A percentile compares a stretch with the other conserved stretches of the same genome.
Evolutionary conservation across 805 yeast genomes (phyloP).

Genomic region (Lipomyces orientalis): DNA sequence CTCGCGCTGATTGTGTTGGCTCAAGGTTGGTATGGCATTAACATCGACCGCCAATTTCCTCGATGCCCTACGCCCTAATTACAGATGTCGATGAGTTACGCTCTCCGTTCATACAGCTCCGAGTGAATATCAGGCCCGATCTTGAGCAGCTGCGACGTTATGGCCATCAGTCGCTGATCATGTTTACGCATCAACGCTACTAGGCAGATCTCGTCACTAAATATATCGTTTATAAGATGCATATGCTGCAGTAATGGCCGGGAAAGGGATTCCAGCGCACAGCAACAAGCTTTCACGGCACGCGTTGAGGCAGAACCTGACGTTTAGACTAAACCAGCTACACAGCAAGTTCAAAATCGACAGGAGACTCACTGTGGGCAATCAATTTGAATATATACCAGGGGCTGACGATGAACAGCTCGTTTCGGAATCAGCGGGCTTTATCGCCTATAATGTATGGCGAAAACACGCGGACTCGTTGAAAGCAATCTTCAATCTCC

Average conservation of each 20-base stretch:
- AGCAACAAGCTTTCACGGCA: background rate
- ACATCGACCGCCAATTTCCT: too few relatives aligned
- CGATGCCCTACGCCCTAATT: too few relatives aligned
- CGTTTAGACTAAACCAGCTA: background rate
- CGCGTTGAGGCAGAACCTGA: background rate
- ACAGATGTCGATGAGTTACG: too few relatives aligned
- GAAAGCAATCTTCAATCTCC: background rate
- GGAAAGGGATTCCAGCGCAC: background rate
- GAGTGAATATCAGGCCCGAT: too few relatives aligned
- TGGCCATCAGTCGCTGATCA: background rate
- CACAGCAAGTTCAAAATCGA: background rate
- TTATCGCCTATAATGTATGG: slow-evolving; percentile 1
- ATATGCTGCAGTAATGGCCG: background rate
- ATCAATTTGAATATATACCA: background rate
- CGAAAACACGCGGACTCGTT: background rate
- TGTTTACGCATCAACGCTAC: background rate
- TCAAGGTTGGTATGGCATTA: background rate
- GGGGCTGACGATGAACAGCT: background rate
- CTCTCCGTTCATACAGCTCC: too few relatives aligned
- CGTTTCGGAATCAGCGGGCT: background rate
- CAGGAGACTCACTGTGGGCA: background rate
- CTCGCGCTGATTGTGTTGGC: background rate
- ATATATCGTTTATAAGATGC: background rate
- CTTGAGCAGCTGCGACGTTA: too few relatives aligned
- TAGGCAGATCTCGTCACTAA: background rate